Conservation (phyloP, 2,329 filamentous ascomycete genomes). For the Fusarium sublunatum region DNA sequence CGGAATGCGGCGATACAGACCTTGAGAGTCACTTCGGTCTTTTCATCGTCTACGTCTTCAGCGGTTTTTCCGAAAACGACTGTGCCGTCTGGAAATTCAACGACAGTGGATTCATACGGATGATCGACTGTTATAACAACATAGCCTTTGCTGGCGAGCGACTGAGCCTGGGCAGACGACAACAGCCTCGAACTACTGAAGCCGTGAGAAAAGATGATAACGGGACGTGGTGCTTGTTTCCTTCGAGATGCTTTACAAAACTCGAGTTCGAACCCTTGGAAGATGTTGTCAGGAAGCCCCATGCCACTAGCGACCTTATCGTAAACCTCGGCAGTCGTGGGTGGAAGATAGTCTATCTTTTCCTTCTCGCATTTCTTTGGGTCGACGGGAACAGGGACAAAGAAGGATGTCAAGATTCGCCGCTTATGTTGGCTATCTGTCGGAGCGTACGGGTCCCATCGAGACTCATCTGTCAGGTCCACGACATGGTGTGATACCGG, state of each 20-base stretch:
- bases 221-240: slow-evolving; percentile 33
- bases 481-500: slow-evolving; percentile 27
- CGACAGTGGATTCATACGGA: slow-evolving; percentile 55
- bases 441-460: slow-evolving; percentile 37
- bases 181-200: slow-evolving; percentile 52
- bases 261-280: slow-evolving; percentile 25
- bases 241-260: slow-evolving; percentile 30
- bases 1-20: background rate
- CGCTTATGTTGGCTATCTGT: slow-evolving; percentile 24
- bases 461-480: slow-evolving; percentile 30
- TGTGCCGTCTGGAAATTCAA: slow-evolving; percentile 57
- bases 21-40: too few relatives aligned
- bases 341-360: slow-evolving; percentile 28
- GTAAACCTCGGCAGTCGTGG: slow-evolving; percentile 13
- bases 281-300: slow-evolving; percentile 20
- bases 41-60: too few relatives aligned
- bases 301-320: background rate
- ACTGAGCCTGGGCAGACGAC: slow-evolving; percentile 54
- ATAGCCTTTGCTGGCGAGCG: slow-evolving; percentile 58
- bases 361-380: slow-evolving; percentile 12
- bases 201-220: slow-evolving; percentile 57
- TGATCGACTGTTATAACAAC: slow-evolving; percentile 60
- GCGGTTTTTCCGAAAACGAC: slow-evolving; percentile 17
- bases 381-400: slow-evolving; percentile 13
- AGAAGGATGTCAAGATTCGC: slow-evolving; percentile 25